phyloP scores from a whole-genome alignment of 2,329 filamentous ascomycete genomes.

The Alternaria rosae region DNA sequence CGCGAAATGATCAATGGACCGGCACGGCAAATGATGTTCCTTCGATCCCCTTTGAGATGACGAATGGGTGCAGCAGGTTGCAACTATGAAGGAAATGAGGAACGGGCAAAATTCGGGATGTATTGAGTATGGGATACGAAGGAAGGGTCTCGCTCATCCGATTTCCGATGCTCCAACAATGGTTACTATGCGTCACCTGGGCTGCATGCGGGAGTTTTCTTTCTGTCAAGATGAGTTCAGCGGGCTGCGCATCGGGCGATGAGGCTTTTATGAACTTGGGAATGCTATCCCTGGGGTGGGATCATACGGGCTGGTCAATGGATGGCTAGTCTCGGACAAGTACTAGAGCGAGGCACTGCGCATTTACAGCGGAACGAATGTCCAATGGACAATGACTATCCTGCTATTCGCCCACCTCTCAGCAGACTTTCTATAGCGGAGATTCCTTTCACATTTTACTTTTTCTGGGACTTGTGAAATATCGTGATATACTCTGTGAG shows the following conservation, averaged over 20 bases:
- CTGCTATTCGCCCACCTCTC: conserved; percentile 32
- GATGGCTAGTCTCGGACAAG: conserved; percentile 29
- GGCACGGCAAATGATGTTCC: conserved; percentile 45
- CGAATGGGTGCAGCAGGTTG: conserved; percentile 38
- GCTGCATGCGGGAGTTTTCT: conserved; percentile 50
- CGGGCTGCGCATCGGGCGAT: conserved; percentile 29
- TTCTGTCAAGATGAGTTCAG: conserved; percentile 36
- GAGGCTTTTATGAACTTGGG: conserved; percentile 17
- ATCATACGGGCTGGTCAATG: conserved; percentile 18
- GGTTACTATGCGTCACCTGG: conserved; percentile 36
- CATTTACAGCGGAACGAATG: conserved; percentile 17
- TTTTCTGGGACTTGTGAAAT: background rate
- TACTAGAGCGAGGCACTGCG: conserved; percentile 24
- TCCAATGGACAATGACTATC: conserved; percentile 26
- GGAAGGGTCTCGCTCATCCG: conserved; percentile 33
- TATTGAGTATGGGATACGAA: conserved; percentile 36
- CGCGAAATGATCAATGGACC: conserved; percentile 34
- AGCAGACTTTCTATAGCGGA: conserved; percentile 22
- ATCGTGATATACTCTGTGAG: background rate
- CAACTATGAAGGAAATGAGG: conserved; percentile 36
- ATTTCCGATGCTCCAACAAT: conserved; percentile 34
- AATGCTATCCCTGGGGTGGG: conserved; percentile 10
- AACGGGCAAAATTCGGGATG: conserved; percentile 43
- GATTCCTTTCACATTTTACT: conserved; percentile 1
- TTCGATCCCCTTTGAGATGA: conserved; percentile 38